These are phyloP conservation scores for Psidium guajava DNA, from an alignment of 345 rosid genomes.

Conservation along the genomic window DNA sequence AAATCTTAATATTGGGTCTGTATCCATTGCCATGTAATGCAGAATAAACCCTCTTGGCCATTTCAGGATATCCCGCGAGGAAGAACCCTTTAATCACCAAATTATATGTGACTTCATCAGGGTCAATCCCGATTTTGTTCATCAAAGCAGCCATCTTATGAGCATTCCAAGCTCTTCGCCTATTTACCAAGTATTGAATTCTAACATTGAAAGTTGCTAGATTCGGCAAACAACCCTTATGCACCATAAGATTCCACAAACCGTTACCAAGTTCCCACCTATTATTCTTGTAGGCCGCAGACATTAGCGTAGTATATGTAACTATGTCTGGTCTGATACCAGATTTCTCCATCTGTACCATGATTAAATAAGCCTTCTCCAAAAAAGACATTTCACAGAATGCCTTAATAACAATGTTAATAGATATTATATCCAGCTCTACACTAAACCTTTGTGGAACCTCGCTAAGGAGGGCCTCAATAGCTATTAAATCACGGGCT, in stretches of 20 bases:
- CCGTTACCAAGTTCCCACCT: slow-evolving; percentile 52
- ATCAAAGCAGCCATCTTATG: slow-evolving; percentile 52
- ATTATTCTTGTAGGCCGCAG: slow-evolving; percentile 51
- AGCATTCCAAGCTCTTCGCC: slow-evolving; percentile 59
- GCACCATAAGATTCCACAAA: slow-evolving; percentile 74
- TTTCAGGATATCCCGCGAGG: slow-evolving; percentile 51
- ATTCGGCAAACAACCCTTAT: slow-evolving; percentile 62
- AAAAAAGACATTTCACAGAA: slow-evolving; percentile 45
- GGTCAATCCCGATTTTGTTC: slow-evolving; percentile 39
- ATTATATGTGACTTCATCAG: slow-evolving; percentile 64
- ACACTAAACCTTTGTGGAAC: slow-evolving; percentile 28
- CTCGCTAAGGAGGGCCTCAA: slow-evolving; percentile 30
- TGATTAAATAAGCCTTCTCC: slow-evolving; percentile 39
- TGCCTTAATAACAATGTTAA: slow-evolving; percentile 50
- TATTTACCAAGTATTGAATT: slow-evolving; percentile 56
- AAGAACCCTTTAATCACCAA: slow-evolving; percentile 75
- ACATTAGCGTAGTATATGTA: slow-evolving; percentile 63
- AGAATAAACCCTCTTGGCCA: slow-evolving; percentile 71
- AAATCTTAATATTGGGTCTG: slow-evolving; percentile 52
- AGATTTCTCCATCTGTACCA: slow-evolving; percentile 47
- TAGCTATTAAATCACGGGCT: slow-evolving; percentile 36
- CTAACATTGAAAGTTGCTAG: slow-evolving; percentile 66
- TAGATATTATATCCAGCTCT: slow-evolving; percentile 36
- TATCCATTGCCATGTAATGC: slow-evolving; percentile 36
- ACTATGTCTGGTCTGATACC: slow-evolving; percentile 59